Base-by-base conservation (phyloP, 2,329 filamentous ascomycete species). In the Neocucurbitaria cava region DNA sequence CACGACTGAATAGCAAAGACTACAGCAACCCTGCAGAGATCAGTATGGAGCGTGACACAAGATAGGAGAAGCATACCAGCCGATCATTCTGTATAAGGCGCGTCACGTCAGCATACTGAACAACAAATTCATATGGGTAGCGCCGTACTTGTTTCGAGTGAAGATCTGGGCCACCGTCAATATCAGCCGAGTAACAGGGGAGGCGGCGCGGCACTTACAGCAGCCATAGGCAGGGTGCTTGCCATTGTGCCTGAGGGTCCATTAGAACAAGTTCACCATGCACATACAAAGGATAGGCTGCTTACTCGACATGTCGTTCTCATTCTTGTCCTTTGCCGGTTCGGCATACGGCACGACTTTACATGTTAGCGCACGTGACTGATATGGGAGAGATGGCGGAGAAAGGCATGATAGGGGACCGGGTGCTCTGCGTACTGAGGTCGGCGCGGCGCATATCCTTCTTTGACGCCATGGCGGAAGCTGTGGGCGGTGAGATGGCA, bases 191-290 rank as follows among this genome's bases (percentile, higher is more conserved):
- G 67, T 57, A 54, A 63, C 56, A 47, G 56, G 46, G 56, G 46
- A 46, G 10, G 43, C 56, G 42, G 41, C 46, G 56, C 44, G 40
- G 55, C 49, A 81, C 82, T 76, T 79, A 88, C 85, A 61, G 93
- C 93, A 54, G 91, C 92, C 94, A 97, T 97, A 54, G 94, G 94
- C 72, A 98, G 82, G 31, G 93, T 96, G 71, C 89, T 94, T 48
- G 84, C 81, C 79, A 88, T 82, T 44, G 85, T 86, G 67, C 83
- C 84, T 85, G 47, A 42, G 33, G 26, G 20, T 1, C 21, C 18
- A 24, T 60, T 41, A 59, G 58, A 11, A 39, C 15, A 24, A 11
- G 26, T 46, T 4, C 30, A 5, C 38, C 39, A 36, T 26, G 36
- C n/a, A 31, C 30, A 38, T 15, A 39, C 39, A 40, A 39, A 40